Evolutionary conservation across 345 rosid genomes (phyloP).

Genomic region (Eucalyptus cloeziana): DNA sequence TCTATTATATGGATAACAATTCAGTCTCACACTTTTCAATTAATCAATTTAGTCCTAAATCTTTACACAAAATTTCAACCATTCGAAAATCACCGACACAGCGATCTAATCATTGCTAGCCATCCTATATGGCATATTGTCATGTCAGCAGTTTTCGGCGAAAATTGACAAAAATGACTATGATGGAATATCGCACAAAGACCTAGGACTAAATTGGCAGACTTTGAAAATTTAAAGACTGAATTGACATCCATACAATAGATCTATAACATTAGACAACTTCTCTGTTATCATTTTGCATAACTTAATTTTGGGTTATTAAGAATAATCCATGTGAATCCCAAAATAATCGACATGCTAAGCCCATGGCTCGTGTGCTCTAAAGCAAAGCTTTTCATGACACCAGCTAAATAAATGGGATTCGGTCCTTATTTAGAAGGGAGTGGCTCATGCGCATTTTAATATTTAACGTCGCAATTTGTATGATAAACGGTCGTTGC

Average conservation of each 20-base stretch:
- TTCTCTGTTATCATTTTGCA: not conserved
- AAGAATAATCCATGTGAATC: not conserved
- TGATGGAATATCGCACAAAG: accelerated
- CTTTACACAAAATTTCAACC: not conserved
- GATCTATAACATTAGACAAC: not conserved
- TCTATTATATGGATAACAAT: too few relatives aligned
- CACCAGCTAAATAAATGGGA: not conserved
- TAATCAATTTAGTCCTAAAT: too few relatives aligned
- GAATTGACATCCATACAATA: not conserved
- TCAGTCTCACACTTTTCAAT: too few relatives aligned
- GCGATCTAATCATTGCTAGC: not conserved
- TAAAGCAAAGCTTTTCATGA: not conserved
- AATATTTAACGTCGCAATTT: not conserved
- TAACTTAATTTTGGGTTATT: not conserved
- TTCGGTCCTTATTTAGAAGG: not conserved
- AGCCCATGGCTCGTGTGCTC: not conserved
- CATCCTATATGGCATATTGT: not conserved
- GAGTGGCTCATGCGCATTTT: not conserved
- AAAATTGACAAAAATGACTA: not conserved
- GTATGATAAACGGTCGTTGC: not conserved
- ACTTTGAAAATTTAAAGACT: not conserved
- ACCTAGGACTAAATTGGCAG: not conserved
- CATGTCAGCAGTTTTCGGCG: accelerated
- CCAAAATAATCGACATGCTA: not conserved
- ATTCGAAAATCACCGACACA: not conserved